Conservation (phyloP, 1,139 yeast genomes). For the Blastobotrys elegans region DNA sequence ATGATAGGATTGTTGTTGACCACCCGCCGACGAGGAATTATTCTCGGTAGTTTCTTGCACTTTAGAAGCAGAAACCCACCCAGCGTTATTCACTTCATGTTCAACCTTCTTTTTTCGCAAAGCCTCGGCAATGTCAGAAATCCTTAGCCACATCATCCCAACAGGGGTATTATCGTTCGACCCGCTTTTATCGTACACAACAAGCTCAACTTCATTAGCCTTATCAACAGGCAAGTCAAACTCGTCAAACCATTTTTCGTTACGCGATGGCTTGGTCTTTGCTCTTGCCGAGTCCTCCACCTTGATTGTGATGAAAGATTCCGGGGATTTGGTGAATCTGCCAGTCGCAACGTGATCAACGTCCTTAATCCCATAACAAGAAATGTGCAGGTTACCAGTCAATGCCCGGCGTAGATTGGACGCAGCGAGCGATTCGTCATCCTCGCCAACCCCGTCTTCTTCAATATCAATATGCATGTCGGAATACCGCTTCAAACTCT, state of each 20-base stretch:
- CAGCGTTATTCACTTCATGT: conserved; percentile 63
- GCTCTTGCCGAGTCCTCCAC: conserved; percentile 84
- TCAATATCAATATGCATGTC: conserved; percentile 80
- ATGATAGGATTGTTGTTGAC: background rate
- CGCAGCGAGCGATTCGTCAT: conserved; percentile 49
- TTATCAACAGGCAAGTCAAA: conserved; percentile 77
- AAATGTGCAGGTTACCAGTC: conserved; percentile 69
- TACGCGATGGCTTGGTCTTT: conserved; percentile 67
- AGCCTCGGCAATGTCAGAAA: conserved; percentile 90
- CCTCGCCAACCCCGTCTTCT: conserved; percentile 33
- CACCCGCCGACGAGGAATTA: background rate
- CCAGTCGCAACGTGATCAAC: conserved; percentile 91
- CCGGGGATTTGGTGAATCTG: conserved; percentile 69
- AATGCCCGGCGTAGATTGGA: conserved; percentile 68
- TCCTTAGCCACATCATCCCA: conserved; percentile 86
- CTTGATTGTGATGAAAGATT: conserved; percentile 69
- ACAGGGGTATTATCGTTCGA: conserved; percentile 59
- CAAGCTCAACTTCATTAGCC: conserved; percentile 85
- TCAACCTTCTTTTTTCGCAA: conserved; percentile 85
- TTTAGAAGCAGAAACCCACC: conserved; percentile 76
- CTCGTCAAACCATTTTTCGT: conserved; percentile 81
- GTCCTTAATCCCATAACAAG: conserved; percentile 72
- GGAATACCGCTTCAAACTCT: conserved; percentile 79
- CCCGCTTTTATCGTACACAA: conserved; percentile 72
- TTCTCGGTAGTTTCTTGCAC: conserved; percentile 30